Conservation (phyloP, 2,329 filamentous ascomycete genomes). For the Domatiomyces globalis region DNA sequence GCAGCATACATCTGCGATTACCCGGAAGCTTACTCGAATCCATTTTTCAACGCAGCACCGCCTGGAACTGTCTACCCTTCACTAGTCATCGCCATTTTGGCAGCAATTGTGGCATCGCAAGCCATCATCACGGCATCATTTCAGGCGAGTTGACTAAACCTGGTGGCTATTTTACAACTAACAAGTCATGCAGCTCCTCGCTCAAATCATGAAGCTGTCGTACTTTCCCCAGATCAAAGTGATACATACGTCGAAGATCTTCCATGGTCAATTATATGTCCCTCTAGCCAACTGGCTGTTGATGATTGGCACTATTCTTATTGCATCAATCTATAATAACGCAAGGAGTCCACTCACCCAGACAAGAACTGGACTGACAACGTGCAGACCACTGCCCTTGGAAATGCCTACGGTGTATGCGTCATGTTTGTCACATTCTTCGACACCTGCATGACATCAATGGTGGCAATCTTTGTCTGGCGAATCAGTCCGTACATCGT, state of each 20-base stretch:
- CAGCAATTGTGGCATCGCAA: constrained; percentile 62
- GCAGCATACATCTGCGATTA: constrained; percentile 54
- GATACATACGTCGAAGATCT: constrained; percentile 53
- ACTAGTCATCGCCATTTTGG: constrained; percentile 53
- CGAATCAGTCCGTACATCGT: constrained; percentile 44
- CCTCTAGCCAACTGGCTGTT: constrained; percentile 64
- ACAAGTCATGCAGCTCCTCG: constrained; percentile 32
- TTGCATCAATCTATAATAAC: constrained; percentile 60
- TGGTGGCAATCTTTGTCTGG: constrained; percentile 63
- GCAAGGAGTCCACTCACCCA: not conserved
- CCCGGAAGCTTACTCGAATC: constrained; percentile 51
- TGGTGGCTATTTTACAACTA: not conserved
- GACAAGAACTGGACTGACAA: not conserved
- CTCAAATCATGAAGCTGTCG: constrained; percentile 56
- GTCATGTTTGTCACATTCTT: constrained; percentile 71
- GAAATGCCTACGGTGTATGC: constrained; percentile 64
- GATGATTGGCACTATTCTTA: constrained; percentile 60
- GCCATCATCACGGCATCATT: constrained; percentile 67
- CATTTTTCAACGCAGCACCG: constrained; percentile 58
- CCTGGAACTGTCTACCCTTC: constrained; percentile 54
- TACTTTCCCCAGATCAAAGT: constrained; percentile 67
- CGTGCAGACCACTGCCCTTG: constrained; percentile 42
- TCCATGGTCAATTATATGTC: constrained; percentile 64
- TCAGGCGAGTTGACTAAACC: constrained; percentile 32
- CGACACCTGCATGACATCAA: constrained; percentile 57